Evolutionary conservation across 305 asterid genomes (phyloP), one percentile per base, ranked within the genome.

Genomic region (Euphrasia arctica): DNA sequence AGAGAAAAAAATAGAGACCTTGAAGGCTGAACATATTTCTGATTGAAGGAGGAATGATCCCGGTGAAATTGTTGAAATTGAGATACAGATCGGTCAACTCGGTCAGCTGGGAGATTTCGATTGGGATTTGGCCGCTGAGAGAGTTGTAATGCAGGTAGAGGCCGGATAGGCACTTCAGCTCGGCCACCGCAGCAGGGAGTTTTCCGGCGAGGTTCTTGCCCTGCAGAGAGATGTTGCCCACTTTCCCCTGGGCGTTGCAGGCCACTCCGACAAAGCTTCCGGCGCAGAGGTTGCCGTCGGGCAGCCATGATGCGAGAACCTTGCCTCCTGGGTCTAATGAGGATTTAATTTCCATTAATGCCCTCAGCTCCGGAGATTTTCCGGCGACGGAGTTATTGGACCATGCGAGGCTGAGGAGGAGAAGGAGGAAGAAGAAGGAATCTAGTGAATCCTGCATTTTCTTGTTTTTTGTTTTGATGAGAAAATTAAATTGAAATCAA

Each of bases 81-180:
- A 93, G 95, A 74, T 90, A 93, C 32, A 93, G 88, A 77, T 93
- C 97, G 54, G 69, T 74, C 64, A 93, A 65, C 82, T 88, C 95
- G 1, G 85, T 78, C 48, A 93, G 85, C 70, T 82, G 80, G 48
- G 89, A 88, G 67, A 93, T 89, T 79, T 93, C 93, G 48, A 58
- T 76, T 0, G 99, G 99, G 6, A 93, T 80, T 9, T 81, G 85
- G 18, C 99, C 99, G 0, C 72, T 78, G 81, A 93, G 73, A 27
- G 75, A 75, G 82, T 93, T 93, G 71, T 88, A 93, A 69, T 93
- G 96, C 88, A 93, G 67, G 79, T 74, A 93, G 22, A 93, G 85
- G 1, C 90, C 97, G 58, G 96, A 84, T 71, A 93, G 48, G 77
- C 92, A 88, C 84, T 77, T 83, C 11, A 93, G 89, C 70, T 78